phyloP scores from a whole-genome alignment of 2,329 filamentous ascomycete species.

The Hypoxylon sp. region DNA sequence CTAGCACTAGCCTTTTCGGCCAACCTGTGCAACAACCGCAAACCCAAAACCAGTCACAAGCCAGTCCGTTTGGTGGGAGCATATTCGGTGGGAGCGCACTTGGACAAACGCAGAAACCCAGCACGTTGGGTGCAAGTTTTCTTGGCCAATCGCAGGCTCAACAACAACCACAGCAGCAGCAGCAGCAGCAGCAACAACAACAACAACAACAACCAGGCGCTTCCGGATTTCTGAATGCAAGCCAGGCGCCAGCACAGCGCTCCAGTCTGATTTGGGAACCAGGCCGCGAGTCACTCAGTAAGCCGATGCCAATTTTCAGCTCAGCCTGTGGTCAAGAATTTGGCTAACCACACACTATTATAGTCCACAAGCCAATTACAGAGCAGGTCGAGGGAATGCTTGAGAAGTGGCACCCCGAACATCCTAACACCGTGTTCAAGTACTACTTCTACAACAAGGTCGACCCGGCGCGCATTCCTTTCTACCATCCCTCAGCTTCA shows the following conservation, averaged over 20 bases:
- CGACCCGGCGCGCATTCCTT: conserved; percentile 80
- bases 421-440: conserved; percentile 80
- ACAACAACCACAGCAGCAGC: conserved; percentile 53
- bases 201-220: conserved; percentile 58
- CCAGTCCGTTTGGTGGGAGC: conserved; percentile 42
- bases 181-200: conserved; percentile 56
- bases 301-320: conserved; percentile 13
- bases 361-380: conserved; percentile 79
- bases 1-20: conserved; percentile 58
- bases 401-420: conserved; percentile 80
- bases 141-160: conserved; percentile 56
- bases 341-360: conserved; percentile 35
- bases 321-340: neutral
- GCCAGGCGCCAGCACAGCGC: conserved; percentile 56
- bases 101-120: conserved; percentile 53
- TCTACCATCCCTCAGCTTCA: conserved; percentile 77
- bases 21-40: conserved; percentile 58
- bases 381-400: conserved; percentile 80
- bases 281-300: conserved; percentile 53
- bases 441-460: conserved; percentile 92
- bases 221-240: conserved; percentile 62
- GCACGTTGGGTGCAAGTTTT: conserved; percentile 53
- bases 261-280: conserved; percentile 53
- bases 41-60: conserved; percentile 49
- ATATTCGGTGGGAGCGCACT: conserved; percentile 27